Base-by-base conservation (phyloP, 2,329 filamentous ascomycete genomes). In the Penicillium sp. region DNA sequence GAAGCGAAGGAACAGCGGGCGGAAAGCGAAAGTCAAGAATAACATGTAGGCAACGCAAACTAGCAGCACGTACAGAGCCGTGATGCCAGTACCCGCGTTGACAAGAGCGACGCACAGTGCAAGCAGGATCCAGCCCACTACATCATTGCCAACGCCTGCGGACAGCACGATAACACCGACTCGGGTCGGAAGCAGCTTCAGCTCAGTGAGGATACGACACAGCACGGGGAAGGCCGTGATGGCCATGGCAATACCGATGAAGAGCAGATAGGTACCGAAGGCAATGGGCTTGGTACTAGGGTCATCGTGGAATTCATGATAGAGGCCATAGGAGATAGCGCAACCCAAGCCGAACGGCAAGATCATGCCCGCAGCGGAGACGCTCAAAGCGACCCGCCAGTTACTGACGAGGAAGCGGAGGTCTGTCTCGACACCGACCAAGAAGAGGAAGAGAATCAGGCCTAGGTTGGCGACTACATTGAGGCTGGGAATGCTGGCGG, bases 61-160 rank as follows among this genome's bases (percentile, higher is more conserved):
- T 13, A 97, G 80, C 6, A 97, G 76, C 6, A 96, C 91, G 75
- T 86, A 97, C 0, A 97, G 80, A 0, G 93, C 91, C 0, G 90
- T 87, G 21, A 97, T 72, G 0, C 93, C 93, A 42, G 82, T 87
- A 16, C 86, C 86, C 31, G 92, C 91, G 68, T 97, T 97, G 66
- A 96, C 92, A 27, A 97, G 81, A 0, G 93, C 90, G 34, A 97
- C 92, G 63, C 93, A 97, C 29, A 97, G 86, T 0, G 93, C 93
- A 25, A 97, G 85, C 16, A 97, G 79, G 61, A 97, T 87, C 93
- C 93, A 97, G 54, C 90, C 90, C 4, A 88, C 85, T 16, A 94
- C 91, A 68, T 97, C 93, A 69, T 97, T 97, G 1, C 90, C 91
- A 15, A 97, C 91, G 49, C 93, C 93, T 6, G 92, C 92, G 3